Evolutionary conservation across 148 eudicot genomes (phyloP).

Genomic region (Rhododendron molle): DNA sequence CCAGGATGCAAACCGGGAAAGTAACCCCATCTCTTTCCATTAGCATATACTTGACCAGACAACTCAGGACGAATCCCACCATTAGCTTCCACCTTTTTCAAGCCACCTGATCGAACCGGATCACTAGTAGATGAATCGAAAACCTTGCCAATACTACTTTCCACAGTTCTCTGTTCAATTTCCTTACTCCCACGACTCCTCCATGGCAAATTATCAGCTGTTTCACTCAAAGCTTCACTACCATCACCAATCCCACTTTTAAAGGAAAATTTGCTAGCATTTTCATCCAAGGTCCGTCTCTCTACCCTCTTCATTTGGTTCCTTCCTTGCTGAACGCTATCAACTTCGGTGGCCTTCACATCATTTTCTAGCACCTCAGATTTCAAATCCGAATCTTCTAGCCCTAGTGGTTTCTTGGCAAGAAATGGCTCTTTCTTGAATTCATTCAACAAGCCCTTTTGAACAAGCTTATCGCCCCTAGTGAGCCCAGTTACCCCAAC

Average conservation of each 20-base stretch:
- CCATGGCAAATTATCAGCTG: neutral
- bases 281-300: slow-evolving; percentile 41
- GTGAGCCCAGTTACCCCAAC: slow-evolving; percentile 59
- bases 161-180: slow-evolving; percentile 12
- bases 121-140: slow-evolving; percentile 13
- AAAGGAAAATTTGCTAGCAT: slow-evolving; percentile 11
- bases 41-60: slow-evolving; percentile 44
- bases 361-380: slow-evolving; percentile 9
- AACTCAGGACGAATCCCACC: slow-evolving; percentile 25
- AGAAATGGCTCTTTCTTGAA: slow-evolving; percentile 52
- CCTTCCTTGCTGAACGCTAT: slow-evolving; percentile 15
- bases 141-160: neutral
- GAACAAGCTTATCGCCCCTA: slow-evolving; percentile 57
- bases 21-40: slow-evolving; percentile 84
- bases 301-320: slow-evolving; percentile 28
- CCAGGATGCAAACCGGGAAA: slow-evolving; percentile 66
- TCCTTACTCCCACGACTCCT: slow-evolving; percentile 7
- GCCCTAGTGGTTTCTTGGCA: slow-evolving; percentile 40
- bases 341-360: slow-evolving; percentile 8
- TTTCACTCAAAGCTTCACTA: slow-evolving; percentile 1
- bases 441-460: slow-evolving; percentile 47
- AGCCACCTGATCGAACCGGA: slow-evolving; percentile 8
- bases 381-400: slow-evolving; percentile 15
- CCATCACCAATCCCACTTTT: slow-evolving; percentile 6
- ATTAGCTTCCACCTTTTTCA: slow-evolving; percentile 18